These are phyloP conservation scores for Cercospora sp. DNA, from an alignment of 2,329 filamentous ascomycete species.

Conservation along the genomic window DNA sequence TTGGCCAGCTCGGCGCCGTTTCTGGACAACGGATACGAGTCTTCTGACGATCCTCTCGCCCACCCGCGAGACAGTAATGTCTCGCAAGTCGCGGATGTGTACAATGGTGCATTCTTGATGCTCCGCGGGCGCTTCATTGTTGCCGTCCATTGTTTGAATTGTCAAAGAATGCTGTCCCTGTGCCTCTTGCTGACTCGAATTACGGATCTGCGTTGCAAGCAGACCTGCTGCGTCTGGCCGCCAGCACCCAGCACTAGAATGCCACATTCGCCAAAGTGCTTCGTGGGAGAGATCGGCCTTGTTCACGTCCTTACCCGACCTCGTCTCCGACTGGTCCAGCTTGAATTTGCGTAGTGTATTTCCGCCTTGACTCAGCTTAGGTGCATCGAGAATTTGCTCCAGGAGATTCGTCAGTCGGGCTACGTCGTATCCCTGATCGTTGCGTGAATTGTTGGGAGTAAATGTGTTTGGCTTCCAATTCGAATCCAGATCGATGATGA, in stretches of 20 bases:
- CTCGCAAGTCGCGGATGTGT: constrained; percentile 74
- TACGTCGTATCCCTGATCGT: constrained; percentile 33
- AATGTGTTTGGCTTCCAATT: constrained; percentile 12
- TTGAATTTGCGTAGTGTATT: not conserved
- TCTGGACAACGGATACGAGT: constrained; percentile 70
- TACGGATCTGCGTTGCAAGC: constrained; percentile 18
- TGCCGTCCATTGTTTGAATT: constrained; percentile 1
- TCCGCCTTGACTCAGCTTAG: constrained; percentile 14
- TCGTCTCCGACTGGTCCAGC: not conserved
- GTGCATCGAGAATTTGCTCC: constrained; percentile 37
- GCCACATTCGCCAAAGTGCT: constrained; percentile 26
- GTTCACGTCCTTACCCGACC: not conserved
- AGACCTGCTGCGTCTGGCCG: constrained; percentile 27
- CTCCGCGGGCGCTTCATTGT: constrained; percentile 12
- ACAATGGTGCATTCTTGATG: constrained; percentile 55
- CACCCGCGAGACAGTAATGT: constrained; percentile 69
- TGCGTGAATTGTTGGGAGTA: constrained; percentile 7
- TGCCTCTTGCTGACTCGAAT: not conserved
- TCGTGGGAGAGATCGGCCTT: constrained; percentile 14
- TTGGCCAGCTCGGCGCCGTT: constrained; percentile 68
- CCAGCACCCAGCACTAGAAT: constrained; percentile 27
- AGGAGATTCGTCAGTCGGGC: constrained; percentile 35
- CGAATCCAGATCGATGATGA: constrained; percentile 22
- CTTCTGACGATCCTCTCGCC: constrained; percentile 69
- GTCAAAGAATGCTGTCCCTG: not conserved